A percentile compares a stretch with the other conserved stretches of the same genome.
These are phyloP conservation scores for Aegilops sharonensis DNA, from an alignment of 176 grass and related monocot genomes.

Conservation along the genomic window DNA sequence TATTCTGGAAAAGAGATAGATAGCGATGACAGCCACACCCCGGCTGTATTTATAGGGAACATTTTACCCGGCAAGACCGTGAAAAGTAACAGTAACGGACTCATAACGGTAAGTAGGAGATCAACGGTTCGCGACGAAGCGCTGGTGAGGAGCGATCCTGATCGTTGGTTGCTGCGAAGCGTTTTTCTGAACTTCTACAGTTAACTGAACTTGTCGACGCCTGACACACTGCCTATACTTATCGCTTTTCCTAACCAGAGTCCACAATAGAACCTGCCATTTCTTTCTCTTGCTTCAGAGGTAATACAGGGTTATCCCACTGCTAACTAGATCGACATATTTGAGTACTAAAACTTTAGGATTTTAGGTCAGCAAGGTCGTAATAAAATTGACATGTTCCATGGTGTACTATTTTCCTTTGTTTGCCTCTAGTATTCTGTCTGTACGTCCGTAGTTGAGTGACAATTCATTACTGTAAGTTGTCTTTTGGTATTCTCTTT, in stretches of 20 bases:
- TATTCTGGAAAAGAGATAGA: no score
- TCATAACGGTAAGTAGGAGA: no score
- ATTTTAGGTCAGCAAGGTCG: neutral
- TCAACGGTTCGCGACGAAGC: no score
- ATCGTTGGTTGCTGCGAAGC: no score
- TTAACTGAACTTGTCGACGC: no score
- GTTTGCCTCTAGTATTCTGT: neutral
- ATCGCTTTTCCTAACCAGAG: neutral
- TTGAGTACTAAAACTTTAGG: neutral
- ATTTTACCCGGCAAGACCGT: no score
- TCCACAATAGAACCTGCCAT: neutral
- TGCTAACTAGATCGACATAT: neutral
- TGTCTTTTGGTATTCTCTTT: neutral
- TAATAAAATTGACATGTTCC: neutral
- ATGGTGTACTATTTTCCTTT: neutral
- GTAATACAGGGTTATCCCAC: neutral
- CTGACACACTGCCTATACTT: no score
- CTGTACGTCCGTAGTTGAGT: neutral
- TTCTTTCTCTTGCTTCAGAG: neutral
- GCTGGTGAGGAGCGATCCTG: no score
- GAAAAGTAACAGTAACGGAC: no score
- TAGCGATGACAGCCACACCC: no score
- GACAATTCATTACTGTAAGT: neutral
- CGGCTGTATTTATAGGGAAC: no score
- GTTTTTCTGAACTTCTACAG: no score